Base-by-base conservation (phyloP, 2,329 filamentous ascomycete genomes). In the Aspergillus sp. region DNA sequence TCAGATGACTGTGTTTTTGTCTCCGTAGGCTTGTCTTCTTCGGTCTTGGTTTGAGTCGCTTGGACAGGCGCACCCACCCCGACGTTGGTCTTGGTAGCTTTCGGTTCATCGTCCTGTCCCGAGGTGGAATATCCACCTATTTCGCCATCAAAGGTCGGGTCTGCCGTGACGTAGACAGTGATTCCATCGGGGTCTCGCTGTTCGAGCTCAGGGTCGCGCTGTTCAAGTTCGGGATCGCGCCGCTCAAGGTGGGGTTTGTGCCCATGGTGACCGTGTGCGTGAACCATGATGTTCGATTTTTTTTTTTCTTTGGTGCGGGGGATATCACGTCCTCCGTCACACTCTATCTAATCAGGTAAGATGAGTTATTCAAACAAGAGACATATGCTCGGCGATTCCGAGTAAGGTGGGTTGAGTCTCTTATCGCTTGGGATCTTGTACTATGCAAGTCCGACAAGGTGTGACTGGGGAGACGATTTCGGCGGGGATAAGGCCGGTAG, bases 121-220 rank as follows among this genome's bases (percentile, higher is more conserved):
- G 57, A 19, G 2, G 81, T 82, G 14, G 73, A 72, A 64, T 79
- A 82, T 58, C 79, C 80, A 55, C 73, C 80, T 59, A 83, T 72
- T 2, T 75, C 73, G 24, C 81, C 82, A 15, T 74, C 71, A 62
- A 84, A 86, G 40, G 83, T 84, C 54, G 79, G 75, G 21, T 76
- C 64, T 31, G 80, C 75, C 0, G 83, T 85, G 46, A 83, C 75
- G 68, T 84, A 82, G 43, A 85, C 76, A 41, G 82, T 70, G 12
- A 58, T 48, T 33, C 63, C 56, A 44, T 63, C 60, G 6, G 56
- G 54, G 27, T 49, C 55, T 35, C 65, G 55, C 35, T 50, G 58
- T 53, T 69, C 61, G 51, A 67, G 54, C 23, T 48, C 53, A 37
- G 55, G 53, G 31, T 49, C 55, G 43, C 65, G 55, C 35, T 50